These are phyloP conservation scores for Boletus mariae DNA, from an alignment of 1,284 basidiomycete species.

Conservation along the genomic window DNA sequence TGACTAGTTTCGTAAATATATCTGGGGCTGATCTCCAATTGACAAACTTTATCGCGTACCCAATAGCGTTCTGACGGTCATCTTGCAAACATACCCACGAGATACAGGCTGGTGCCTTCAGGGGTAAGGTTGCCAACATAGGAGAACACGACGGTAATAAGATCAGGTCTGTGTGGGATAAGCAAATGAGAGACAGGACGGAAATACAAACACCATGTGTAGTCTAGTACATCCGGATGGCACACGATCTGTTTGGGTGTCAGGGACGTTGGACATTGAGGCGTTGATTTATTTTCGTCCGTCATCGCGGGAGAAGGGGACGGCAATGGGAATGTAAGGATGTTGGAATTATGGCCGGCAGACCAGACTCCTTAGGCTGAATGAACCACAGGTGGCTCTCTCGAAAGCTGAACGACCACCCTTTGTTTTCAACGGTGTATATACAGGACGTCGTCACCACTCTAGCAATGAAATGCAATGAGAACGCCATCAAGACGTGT, in stretches of 20 bases:
- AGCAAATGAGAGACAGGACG: constrained; percentile 18
- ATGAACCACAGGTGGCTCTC: no score
- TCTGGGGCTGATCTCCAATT: constrained; percentile 12
- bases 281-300: constrained; percentile 20
- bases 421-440: background rate
- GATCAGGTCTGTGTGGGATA: constrained; percentile 60
- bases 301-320: constrained; percentile 26
- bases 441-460: background rate
- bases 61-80: constrained; percentile 29
- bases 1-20: constrained; percentile 5
- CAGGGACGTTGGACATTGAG: constrained; percentile 44
- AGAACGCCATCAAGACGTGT: background rate
- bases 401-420: no score
- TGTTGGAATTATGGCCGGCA: constrained; percentile 53
- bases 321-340: constrained; percentile 58
- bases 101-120: constrained; percentile 85
- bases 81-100: constrained; percentile 87
- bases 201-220: constrained; percentile 58
- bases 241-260: constrained; percentile 69
- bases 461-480: no score
- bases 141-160: constrained; percentile 87
- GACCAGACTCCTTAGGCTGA: no score
- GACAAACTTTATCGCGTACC: constrained; percentile 36
- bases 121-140: constrained; percentile 92
- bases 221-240: constrained; percentile 74